A percentile compares a stretch with the other conserved stretches of the same genome.
phyloP scores from a whole-genome alignment of 805 yeast genomes.

The Metschnikowia kofuensis region DNA sequence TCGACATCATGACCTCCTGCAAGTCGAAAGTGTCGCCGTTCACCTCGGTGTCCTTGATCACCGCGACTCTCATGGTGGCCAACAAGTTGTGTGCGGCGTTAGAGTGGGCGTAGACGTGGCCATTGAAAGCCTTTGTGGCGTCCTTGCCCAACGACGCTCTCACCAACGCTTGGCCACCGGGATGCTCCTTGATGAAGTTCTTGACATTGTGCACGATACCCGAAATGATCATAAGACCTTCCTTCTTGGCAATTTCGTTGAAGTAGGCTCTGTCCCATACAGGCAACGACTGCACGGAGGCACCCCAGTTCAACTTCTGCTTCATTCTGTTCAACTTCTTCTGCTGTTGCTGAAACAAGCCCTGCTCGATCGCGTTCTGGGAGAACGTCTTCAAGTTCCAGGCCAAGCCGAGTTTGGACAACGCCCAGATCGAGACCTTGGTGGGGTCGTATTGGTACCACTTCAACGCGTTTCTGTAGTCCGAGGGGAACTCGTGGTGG shows the following conservation, averaged over 20 bases:
- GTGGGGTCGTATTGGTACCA: conserved; percentile 92
- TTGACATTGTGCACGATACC: conserved; percentile 81
- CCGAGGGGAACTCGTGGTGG: conserved; percentile 89
- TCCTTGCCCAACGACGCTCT: conserved; percentile 75
- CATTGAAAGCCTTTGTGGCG: conserved; percentile 80
- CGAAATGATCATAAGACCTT: conserved; percentile 66
- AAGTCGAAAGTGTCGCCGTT: conserved; percentile 49
- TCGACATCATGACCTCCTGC: conserved; percentile 45
- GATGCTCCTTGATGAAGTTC: conserved; percentile 68
- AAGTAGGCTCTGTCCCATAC: conserved; percentile 70
- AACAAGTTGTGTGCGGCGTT: conserved; percentile 83
- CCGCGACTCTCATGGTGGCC: conserved; percentile 81
- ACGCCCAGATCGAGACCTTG: conserved; percentile 55
- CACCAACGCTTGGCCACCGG: conserved; percentile 77
- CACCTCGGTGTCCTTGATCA: conserved; percentile 65
- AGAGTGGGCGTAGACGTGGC: conserved; percentile 82
- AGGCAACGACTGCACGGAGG: conserved; percentile 61
- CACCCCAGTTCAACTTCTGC: conserved; percentile 70
- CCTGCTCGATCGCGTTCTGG: conserved; percentile 79
- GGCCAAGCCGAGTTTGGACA: conserved; percentile 66
- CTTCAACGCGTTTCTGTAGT: conserved; percentile 81
- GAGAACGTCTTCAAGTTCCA: conserved; percentile 73
- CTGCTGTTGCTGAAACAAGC: conserved; percentile 77
- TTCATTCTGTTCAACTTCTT: conserved; percentile 69
- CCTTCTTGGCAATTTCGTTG: conserved; percentile 46